These are phyloP conservation scores for Ceratocystis destructans DNA, from an alignment of 2,329 filamentous ascomycete species.

Conservation along the genomic window DNA sequence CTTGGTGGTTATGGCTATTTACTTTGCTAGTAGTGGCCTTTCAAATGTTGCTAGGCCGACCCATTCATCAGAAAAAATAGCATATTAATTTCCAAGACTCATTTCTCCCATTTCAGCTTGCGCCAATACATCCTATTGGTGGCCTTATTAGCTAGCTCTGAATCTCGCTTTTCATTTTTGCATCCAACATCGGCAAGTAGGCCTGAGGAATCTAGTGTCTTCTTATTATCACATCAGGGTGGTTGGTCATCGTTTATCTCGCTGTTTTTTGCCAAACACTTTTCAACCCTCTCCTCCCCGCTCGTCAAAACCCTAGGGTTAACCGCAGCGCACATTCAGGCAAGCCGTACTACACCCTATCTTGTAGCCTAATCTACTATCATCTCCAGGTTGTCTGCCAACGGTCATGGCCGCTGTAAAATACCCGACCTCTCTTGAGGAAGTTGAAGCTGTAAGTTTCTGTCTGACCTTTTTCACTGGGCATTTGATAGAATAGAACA, in stretches of 20 bases:
- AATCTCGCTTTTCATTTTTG: neutral
- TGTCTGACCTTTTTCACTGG: neutral
- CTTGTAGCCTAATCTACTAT: neutral
- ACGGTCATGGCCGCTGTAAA: conserved; percentile 14
- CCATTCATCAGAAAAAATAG: neutral
- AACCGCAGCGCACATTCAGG: neutral
- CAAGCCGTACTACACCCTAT: neutral
- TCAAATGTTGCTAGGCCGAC: neutral
- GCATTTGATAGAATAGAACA: neutral
- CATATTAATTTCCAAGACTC: neutral
- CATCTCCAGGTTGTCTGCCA: neutral
- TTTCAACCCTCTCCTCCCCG: neutral
- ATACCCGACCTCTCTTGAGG: conserved; percentile 13
- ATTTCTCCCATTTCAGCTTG: neutral
- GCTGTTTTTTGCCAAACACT: neutral
- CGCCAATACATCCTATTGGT: neutral
- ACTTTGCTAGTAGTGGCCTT: neutral
- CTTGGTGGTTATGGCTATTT: neutral
- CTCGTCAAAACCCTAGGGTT: neutral
- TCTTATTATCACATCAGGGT: no score
- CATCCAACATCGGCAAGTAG: neutral
- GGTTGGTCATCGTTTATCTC: neutral
- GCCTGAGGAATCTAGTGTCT: no score
- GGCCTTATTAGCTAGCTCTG: neutral
- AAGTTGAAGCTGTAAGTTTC: conserved; percentile 19